Percentiles rank a stretch among this genome's conserved stretches.
Conservation (phyloP, 2,329 filamentous ascomycete species). For the Colletotrichum australisinense region DNA sequence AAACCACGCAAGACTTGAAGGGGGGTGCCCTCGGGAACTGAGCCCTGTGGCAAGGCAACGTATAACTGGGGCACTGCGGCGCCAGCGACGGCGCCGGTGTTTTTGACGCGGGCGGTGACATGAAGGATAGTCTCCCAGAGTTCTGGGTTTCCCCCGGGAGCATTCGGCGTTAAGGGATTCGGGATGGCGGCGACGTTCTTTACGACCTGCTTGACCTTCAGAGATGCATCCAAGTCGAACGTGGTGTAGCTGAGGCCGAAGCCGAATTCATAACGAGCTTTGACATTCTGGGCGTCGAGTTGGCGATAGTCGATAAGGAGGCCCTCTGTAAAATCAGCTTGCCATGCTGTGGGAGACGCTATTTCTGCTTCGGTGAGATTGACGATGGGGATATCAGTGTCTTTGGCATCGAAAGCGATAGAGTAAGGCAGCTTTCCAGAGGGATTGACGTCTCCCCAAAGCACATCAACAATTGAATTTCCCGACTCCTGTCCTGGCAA, state of each 20-base stretch:
- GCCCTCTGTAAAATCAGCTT: constrained; percentile 63
- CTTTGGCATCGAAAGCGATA: constrained; percentile 57
- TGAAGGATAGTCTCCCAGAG: constrained; percentile 58
- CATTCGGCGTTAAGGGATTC: constrained; percentile 50
- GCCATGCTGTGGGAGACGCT: constrained; percentile 64
- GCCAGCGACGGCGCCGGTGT: constrained; percentile 70
- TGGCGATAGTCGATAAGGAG: constrained; percentile 67
- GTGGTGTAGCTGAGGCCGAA: constrained; percentile 76
- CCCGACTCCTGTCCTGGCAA: constrained; percentile 81
- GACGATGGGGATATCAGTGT: constrained; percentile 55
- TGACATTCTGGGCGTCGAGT: constrained; percentile 60
- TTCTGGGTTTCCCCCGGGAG: constrained; percentile 56
- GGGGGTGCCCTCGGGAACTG: constrained; percentile 50
- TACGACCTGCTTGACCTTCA: constrained; percentile 49
- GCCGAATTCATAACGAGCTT: constrained; percentile 69
- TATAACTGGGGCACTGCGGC: constrained; percentile 76
- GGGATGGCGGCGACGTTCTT: constrained; percentile 49
- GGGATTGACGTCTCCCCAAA: constrained; percentile 69
- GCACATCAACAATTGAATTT: constrained; percentile 78
- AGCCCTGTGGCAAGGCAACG: constrained; percentile 50
- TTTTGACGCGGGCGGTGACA: constrained; percentile 71
- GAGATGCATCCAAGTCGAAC: constrained; percentile 63
- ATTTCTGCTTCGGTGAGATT: constrained; percentile 70
- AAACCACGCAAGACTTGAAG: constrained; percentile 72
- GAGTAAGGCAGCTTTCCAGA: constrained; percentile 63